Base-by-base conservation (phyloP, 2,329 filamentous ascomycete genomes). In the Scleromitrula shiraiana region DNA sequence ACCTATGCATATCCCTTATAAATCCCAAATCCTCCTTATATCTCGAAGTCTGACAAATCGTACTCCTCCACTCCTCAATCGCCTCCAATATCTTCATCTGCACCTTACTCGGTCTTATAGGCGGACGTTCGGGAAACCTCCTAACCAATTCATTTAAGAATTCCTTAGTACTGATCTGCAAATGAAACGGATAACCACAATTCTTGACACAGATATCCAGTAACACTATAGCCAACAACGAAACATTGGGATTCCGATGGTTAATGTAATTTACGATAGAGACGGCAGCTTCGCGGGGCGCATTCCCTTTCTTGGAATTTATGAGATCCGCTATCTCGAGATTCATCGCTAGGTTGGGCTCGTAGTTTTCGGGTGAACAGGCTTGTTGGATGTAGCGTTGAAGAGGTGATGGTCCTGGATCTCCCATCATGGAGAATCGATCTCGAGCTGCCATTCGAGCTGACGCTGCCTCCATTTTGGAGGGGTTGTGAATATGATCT, bases 191-290 rank as follows among this genome's bases (percentile, higher is more conserved):
- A 66, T 98, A 98, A 60, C 93, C 93, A 76, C 93, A 98, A 71
- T 98, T 98, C 75, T 98, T 98, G 68, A 97, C 93, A 68, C 93
- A 97, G 55, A 97, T 97, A 67, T 98, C 93, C 64, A 98, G 86
- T 57, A 98, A 80, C 71, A 83, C 83, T 63, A 97, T 77, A 51
- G 93, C 91, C 50, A 97, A 77, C 57, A 98, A 73, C 52, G 90
- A 85, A 58, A 98, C 88, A 67, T 95, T 97, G 52, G 90, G 86
- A 66, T 97, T 98, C 66, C 93, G 87, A 68, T 95, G 88, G 71
- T 98, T 98, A 74, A 97, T 83, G 64, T 90, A 89, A 69, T 85
- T 84, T 60, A 96, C 91, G 56, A 97, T 95, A 55, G 89, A 82
- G 56, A 94, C 81, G 52, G 91, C 91, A 41, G 91, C 90, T 76